Base-by-base conservation (phyloP, 2,329 filamentous ascomycete species). In the Aspergillus neoniger region DNA sequence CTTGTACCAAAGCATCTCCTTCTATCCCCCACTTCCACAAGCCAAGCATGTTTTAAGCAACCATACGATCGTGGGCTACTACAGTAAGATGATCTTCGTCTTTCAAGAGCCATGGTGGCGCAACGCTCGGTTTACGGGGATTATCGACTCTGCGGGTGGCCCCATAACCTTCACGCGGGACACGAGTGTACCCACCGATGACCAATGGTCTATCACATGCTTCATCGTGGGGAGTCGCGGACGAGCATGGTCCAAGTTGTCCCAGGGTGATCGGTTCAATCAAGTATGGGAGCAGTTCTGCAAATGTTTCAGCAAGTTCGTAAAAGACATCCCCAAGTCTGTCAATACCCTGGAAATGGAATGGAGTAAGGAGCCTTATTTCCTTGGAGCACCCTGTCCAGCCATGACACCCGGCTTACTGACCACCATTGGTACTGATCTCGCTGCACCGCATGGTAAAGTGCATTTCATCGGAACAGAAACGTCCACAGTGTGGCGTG, bases 51-150 rank as follows among this genome's bases (percentile, higher is more conserved):
- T 70, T 0, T 67, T 80, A 30, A 65, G 73, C 10, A 63, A 75
- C 3, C 70, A 75, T 0, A 76, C 74, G 5, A 69, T 64, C 0
- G 76, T 80, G 36, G 82, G 83, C 7, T 79, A 80, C 59, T 83
- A 83, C 65, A 79, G 76, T 53, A 86, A 86, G 66, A 77, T 78
- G 9, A 82, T 85, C 44, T 67, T 80, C 21, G 66, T 71, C 19
- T 83, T 78, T 65, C 65, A 67, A 17, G 53, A 67, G 5, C 77
- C 81, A 0, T 83, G 80, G 69, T 85, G 83, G 83, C 68, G 72
- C 2, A 67, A 72, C 0, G 60, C 70, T 1, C 78, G 79, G 0
- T 73, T 81, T 28, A 81, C 78, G 57, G 84, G 83, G 4, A 71
- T 80, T 1, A 69, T 76, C 1, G 74, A 79, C 52, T 80, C 78